Percentiles rank a stretch among this genome's conserved stretches.
phyloP scores from a whole-genome alignment of 2,329 filamentous ascomycete species.

The Colletotrichum cereale region DNA sequence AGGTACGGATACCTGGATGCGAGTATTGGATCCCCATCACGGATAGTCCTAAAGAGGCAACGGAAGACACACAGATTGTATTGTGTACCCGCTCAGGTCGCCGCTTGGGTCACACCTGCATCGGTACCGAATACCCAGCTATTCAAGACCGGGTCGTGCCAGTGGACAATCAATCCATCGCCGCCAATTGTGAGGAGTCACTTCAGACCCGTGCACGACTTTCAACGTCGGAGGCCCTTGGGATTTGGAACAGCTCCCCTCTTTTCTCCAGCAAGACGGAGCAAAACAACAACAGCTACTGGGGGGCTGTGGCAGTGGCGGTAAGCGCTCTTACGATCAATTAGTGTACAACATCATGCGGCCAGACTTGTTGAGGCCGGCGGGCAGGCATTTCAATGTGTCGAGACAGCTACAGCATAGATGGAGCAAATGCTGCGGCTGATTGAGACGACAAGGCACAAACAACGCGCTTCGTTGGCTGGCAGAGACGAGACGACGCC shows the following conservation, averaged over 20 bases:
- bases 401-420: constrained; percentile 19
- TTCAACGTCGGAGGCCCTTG: constrained; percentile 4
- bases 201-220: constrained; percentile 8
- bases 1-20: constrained; percentile 4
- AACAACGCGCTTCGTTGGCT: not conserved
- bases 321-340: constrained; percentile 8
- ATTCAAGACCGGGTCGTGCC: not conserved
- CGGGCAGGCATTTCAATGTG: constrained; percentile 7
- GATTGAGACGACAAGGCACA: not conserved
- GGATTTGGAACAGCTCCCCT: not conserved
- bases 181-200: not conserved
- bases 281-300: not conserved
- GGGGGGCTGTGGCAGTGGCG: not conserved
- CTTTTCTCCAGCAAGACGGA: not conserved
- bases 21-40: not conserved
- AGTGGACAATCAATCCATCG: not conserved
- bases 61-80: constrained; percentile 15
- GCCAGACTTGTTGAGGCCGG: constrained; percentile 3
- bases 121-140: constrained; percentile 6
- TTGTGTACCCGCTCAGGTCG: constrained; percentile 18
- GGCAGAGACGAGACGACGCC: not conserved
- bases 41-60: constrained; percentile 7
- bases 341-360: not conserved
- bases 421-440: not conserved
- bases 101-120: not conserved